Base-by-base conservation (phyloP, 164 flowering plant genomes). In the Warburgia ugandensis region DNA sequence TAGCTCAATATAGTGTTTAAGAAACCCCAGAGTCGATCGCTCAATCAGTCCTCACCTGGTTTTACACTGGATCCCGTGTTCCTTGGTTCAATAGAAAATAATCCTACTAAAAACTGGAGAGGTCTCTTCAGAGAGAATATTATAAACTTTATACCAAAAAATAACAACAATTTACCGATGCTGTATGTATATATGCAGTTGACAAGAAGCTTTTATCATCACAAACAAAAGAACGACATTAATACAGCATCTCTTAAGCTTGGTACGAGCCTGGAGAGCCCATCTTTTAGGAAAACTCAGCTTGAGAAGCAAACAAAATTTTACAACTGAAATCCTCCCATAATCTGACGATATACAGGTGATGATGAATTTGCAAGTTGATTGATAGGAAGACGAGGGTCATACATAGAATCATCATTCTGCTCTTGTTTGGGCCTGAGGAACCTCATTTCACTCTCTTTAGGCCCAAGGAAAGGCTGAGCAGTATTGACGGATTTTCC, bases 371-470 rank as follows among this genome's bases (percentile, higher is more conserved):
- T 73, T 33, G 70, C 57, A 56, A 61, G 68, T 48, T 75, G 66
- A 20, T 59, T 45, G 21, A 66, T 43, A 27, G 71, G 63, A 5
- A 60, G 32, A 41, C 48, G 60, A 3, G 66, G 44, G 53, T 68
- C 80, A 54, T 68, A 79, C 21, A 62, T 29, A 50, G 50, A 32
- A 43, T 77, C 80, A 65, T 77, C 88, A 44, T 59, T 71, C 60
- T 56, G 67, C 73, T 86, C 91, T 65, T 73, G 72, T 49, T 81
- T 83, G 13, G 83, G 86, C 62, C 58, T 72, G 17, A 77, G 41
- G 55, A 71, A 69, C 44, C 68, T 62, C 40, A 49, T 29, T 29
- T 73, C 75, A 21, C 31, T 51, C 6, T 78, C 86, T 48, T 67
- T 66, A 0, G 67, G 47, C 6, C 68, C 55, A 31, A 65, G 51